These are phyloP conservation scores for Neurospora sp. DNA, from an alignment of 495 filamentous ascomycete genomes.

Conservation along the genomic window DNA sequence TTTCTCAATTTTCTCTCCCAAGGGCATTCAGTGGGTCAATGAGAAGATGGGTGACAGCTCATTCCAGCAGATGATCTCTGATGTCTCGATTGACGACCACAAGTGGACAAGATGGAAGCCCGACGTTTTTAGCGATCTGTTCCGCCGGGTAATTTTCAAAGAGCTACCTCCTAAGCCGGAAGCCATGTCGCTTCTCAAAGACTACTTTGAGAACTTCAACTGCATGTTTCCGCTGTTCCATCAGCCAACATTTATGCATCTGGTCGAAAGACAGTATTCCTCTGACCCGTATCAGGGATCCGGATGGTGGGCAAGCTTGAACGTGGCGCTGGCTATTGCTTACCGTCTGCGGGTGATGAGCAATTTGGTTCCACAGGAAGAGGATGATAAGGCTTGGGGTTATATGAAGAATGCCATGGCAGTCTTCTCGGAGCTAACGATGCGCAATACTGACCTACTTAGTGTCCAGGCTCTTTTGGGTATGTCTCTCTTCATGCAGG, in stretches of 20 bases:
- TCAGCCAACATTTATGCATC: constrained; percentile 94
- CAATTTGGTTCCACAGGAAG: constrained; percentile 78
- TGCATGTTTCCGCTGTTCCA: constrained; percentile 97
- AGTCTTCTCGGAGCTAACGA: constrained; percentile 80
- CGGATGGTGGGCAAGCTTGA: constrained; percentile 97
- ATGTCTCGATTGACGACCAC: constrained; percentile 69
- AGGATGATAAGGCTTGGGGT: constrained; percentile 86
- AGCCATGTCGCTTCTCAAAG: constrained; percentile 71
- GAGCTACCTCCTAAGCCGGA: constrained; percentile 73
- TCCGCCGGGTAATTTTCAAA: constrained; percentile 72
- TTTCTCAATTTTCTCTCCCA: constrained; percentile 90
- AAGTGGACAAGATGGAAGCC: constrained; percentile 96
- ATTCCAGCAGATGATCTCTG: constrained; percentile 92
- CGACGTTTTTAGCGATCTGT: constrained; percentile 90
- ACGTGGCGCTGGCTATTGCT: constrained; percentile 84
- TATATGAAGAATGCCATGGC: constrained; percentile 96
- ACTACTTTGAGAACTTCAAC: constrained; percentile 98
- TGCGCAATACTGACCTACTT: constrained; percentile 90
- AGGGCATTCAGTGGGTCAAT: constrained; percentile 97
- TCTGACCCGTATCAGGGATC: constrained; percentile 87
- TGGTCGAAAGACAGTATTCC: constrained; percentile 89
- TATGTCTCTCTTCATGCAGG: constrained; percentile 93
- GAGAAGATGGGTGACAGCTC: constrained; percentile 91
- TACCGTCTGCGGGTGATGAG: constrained; percentile 92
- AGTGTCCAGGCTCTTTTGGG: constrained; percentile 95